Evolutionary conservation across 192 early-diverging fungal genomes (phyloP).

Genomic region (Gamsiella multidivaricata): DNA sequence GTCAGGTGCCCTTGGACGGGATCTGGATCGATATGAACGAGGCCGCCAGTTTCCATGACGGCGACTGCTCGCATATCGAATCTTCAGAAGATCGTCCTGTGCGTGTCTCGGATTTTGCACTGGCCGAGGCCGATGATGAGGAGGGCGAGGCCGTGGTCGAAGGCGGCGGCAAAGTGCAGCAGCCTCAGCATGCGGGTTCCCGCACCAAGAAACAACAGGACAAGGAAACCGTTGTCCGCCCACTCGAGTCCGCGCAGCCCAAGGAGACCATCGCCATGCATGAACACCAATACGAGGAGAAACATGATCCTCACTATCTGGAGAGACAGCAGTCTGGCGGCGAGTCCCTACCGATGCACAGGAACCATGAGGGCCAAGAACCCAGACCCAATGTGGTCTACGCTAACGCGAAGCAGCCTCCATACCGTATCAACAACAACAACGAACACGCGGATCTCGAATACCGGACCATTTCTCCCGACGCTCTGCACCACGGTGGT

Average conservation of each 20-base stretch:
- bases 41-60: conserved; percentile 44
- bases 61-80: conserved; percentile 26
- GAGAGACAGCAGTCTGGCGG: neutral
- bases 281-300: conserved; percentile 11
- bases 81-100: conserved; percentile 33
- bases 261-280: conserved; percentile 7
- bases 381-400: neutral
- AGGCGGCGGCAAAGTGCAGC: neutral
- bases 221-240: neutral
- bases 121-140: conserved; percentile 1
- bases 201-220: neutral
- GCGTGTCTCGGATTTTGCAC: conserved; percentile 14
- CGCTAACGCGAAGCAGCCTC: conserved; percentile 21
- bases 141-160: too few species aligned
- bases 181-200: conserved; percentile 17
- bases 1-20: conserved; percentile 60
- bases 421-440: conserved; percentile 52
- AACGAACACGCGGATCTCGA: conserved; percentile 25
- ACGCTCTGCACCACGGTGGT: conserved; percentile 57
- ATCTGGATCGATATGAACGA: conserved; percentile 80
- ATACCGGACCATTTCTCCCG: conserved; percentile 36
- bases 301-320: conserved; percentile 2
- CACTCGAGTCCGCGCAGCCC: neutral
- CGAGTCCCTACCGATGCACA: neutral
- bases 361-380: neutral